Evolutionary conservation across 306 rosid species (phyloP), one percentile per base, ranked within the genome.

Genomic region (Quercus dentata): DNA sequence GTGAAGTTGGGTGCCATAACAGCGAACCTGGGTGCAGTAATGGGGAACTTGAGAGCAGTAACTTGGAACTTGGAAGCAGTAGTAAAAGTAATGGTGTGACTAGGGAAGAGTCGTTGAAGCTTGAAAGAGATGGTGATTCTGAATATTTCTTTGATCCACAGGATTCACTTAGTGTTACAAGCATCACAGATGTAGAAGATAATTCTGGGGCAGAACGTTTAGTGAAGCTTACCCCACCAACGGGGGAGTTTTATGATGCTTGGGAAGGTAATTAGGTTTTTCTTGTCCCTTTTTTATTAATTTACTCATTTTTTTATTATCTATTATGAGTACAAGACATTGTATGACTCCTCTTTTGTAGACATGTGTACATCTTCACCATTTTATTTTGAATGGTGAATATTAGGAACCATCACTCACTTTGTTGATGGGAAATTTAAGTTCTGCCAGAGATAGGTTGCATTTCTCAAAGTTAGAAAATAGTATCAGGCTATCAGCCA

Each of bases 161-260:
- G 46, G 99, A 96, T 11, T 88, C 93, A 1, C 79, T 88, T 96
- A 91, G 98, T 78, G 69, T 79, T 33, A 19, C 90, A 9, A 91
- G 99, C 75, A 86, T 65, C 83, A 91, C 92, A 14, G 99, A 96
- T 71, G 97, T 77, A 59, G 99, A 96, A 67, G 99, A 90, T 27
- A 89, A 83, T 86, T 74, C 84, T 59, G 88, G 79, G 74, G 64
- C 78, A 54, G 98, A 86, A 65, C 81, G 79, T 49, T 88, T 92
- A 56, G 12, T 58, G 67, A 88, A 75, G 74, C 28, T 74, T 72
- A 56, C 84, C 78, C 74, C 88, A 59, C 81, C 92, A 49, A 57
- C 71, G 28, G 93, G 86, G 61, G 97, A 93, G 69, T 96, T 89
- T 85, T 91, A 77, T 88, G 98, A 96, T 76, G 99, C 99, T 77